Base-by-base conservation (phyloP, 2,329 filamentous ascomycete species). In the Aureobasidium sp. region DNA sequence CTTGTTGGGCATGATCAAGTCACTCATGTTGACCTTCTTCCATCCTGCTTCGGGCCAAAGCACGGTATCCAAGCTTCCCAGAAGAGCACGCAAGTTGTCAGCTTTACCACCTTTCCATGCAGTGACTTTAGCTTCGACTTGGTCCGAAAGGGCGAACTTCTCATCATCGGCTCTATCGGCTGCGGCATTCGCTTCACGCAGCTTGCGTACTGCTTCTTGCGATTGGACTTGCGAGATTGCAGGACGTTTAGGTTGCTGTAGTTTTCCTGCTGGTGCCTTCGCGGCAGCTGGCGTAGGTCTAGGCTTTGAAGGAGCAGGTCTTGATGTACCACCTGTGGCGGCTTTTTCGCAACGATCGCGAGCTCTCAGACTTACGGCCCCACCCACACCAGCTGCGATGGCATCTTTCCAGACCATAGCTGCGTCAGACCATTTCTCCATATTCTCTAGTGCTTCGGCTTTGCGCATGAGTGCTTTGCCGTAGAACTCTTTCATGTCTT, bases 1-100 rank as follows among this genome's bases (percentile, higher is more conserved):
- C 80, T 93, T 96, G 67, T 90, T 91, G 37, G 91, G 86, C 82
- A 96, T 83, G 58, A 99, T 88, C 67, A 99, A 75, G 77, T 99
- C 94, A 66, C 92, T 88, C 85, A 99, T 85, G 36, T 91, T 91
- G 61, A 97, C 87, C 79, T 95, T 96, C 79, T 96, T 97, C 94
- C 94, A 99, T 4, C 91, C 91, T 65, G 91, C 90, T 45, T 87
- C 87, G 65, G 90, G 86, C 94, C 94, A 99, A 32, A 99, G 81
- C 32, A 99, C 91, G 42, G 81, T 83, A 70, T 99, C 93, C 68
- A 99, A 74, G 69, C 91, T 96, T 3, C 88, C 89, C 41, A 99
- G 77, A 54, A 99, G 77, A 0, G 93, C 94, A 7, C 94, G 85
- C 50, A 99, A 75, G 72, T 99, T 99, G 66, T 97, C 93, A 61